These are phyloP conservation scores for Acorus gramineus DNA, from an alignment of 106 monocot genomes.

Conservation along the genomic window DNA sequence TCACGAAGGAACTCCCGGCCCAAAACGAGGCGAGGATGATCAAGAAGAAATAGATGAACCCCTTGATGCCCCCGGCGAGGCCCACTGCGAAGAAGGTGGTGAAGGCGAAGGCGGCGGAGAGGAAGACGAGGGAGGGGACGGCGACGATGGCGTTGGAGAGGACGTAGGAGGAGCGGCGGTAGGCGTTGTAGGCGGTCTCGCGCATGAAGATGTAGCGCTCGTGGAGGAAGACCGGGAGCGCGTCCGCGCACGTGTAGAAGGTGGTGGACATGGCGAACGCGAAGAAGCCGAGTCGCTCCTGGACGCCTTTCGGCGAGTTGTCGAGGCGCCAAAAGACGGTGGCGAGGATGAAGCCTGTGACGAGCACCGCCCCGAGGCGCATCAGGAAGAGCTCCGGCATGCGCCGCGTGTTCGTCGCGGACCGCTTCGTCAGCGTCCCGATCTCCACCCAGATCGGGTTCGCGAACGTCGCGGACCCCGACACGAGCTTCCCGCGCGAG, in stretches of 20 bases:
- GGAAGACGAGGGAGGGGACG: constrained; percentile 54
- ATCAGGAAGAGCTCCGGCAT: constrained; percentile 54
- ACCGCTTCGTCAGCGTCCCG: constrained; percentile 32
- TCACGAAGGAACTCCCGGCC: constrained; percentile 85
- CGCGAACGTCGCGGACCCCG: constrained; percentile 56
- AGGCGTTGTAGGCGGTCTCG: constrained; percentile 94
- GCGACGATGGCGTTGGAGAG: constrained; percentile 75
- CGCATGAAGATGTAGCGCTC: constrained; percentile 92
- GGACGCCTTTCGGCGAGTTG: constrained; percentile 70
- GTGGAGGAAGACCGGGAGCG: constrained; percentile 89
- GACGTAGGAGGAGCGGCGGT: constrained; percentile 93
- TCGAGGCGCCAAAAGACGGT: constrained; percentile 95
- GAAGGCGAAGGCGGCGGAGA: constrained; percentile 59
- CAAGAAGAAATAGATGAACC: constrained; percentile 70
- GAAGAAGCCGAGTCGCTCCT: constrained; percentile 89
- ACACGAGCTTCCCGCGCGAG: constrained; percentile 74
- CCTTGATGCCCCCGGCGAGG: constrained; percentile 52
- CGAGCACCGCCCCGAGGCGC: constrained; percentile 59
- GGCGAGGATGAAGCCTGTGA: constrained; percentile 83
- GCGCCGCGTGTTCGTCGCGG: constrained; percentile 42
- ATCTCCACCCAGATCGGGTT: constrained; percentile 77
- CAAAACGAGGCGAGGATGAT: constrained; percentile 86
- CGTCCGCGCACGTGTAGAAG: constrained; percentile 90
- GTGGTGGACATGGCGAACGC: constrained; percentile 91
- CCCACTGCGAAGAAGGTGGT: constrained; percentile 87